Percentiles rank a stretch among this genome's conserved stretches.
These are phyloP conservation scores for Parachlorella kessleri DNA, from an alignment of 139 green algal genomes.

Conservation along the genomic window DNA sequence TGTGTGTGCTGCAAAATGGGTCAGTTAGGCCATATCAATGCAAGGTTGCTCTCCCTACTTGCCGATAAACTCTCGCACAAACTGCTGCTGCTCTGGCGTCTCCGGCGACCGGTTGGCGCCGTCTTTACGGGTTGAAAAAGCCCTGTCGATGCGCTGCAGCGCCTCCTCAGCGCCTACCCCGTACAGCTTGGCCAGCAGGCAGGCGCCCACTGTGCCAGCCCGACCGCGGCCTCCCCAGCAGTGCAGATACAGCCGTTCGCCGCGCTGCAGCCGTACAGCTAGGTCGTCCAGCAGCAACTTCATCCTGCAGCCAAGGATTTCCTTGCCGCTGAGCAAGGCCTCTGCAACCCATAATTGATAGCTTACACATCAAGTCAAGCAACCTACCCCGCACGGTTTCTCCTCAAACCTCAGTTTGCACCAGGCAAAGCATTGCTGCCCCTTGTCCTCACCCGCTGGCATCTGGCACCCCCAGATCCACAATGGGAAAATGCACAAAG, in stretches of 20 bases:
- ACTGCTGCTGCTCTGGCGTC: conserved; percentile 67
- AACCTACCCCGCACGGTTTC: too few species aligned
- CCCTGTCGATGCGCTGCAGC: conserved; percentile 64
- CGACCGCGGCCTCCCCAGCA: conserved; percentile 88
- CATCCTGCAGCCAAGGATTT: too few species aligned
- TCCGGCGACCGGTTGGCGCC: conserved; percentile 55
- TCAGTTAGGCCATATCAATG: background rate
- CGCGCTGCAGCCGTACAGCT: conserved; percentile 38
- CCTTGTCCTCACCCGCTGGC: conserved; percentile 18
- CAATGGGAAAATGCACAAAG: conserved; percentile 72
- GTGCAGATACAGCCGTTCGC: conserved; percentile 82
- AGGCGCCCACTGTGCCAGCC: conserved; percentile 76
- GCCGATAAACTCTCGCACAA: conserved; percentile 55
- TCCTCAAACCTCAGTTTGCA: too few species aligned
- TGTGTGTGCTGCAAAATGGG: too few species aligned
- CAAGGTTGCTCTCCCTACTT: background rate
- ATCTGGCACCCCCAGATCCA: conserved; percentile 66
- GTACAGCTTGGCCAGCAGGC: conserved; percentile 67
- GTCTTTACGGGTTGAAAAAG: conserved; percentile 72
- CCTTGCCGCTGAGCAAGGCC: too few species aligned
- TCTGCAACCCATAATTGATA: too few species aligned
- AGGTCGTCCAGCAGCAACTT: conserved; percentile 47
- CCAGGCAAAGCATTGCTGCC: background rate
- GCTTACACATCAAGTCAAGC: too few species aligned
- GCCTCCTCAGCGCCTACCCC: conserved; percentile 71